phyloP scores from a whole-genome alignment of 345 rosid species.

The Dimocarpus longan region DNA sequence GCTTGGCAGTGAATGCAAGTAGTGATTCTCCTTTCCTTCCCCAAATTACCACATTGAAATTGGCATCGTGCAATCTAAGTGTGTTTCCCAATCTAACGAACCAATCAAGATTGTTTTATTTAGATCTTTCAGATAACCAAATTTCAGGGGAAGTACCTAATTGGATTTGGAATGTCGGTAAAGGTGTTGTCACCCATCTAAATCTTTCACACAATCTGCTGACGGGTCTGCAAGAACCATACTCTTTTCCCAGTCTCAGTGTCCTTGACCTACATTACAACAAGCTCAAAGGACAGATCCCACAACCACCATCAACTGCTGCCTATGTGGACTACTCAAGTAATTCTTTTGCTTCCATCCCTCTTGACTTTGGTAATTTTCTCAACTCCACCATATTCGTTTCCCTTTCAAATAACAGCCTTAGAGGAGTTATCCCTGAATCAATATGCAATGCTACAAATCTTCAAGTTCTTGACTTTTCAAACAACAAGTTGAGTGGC shows the following conservation, averaged over 20 bases:
- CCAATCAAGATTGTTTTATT: neutral
- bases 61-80: constrained; percentile 50
- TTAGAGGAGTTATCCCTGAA: constrained; percentile 38
- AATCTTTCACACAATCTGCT: constrained; percentile 30
- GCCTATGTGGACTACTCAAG: constrained; percentile 35
- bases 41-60: constrained; percentile 24
- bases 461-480: constrained; percentile 40
- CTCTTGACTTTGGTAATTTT: too few relatives aligned
- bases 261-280: constrained; percentile 39
- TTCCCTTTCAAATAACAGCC: constrained; percentile 36
- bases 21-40: constrained; percentile 11
- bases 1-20: constrained; percentile 24
- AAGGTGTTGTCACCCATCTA: neutral
- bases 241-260: neutral
- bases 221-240: constrained; percentile 16
- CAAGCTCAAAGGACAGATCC: constrained; percentile 32
- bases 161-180: constrained; percentile 42
- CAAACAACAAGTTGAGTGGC: constrained; percentile 43
- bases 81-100: constrained; percentile 35
- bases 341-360: too few relatives aligned
- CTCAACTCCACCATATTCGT: too few relatives aligned
- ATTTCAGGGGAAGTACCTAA: constrained; percentile 42
- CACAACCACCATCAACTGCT: neutral
- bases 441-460: constrained; percentile 27
- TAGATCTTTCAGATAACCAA: constrained; percentile 54